Evolutionary conservation across 768 basidiomycete species (phyloP).

Genomic region (Psilocybe sp.): DNA sequence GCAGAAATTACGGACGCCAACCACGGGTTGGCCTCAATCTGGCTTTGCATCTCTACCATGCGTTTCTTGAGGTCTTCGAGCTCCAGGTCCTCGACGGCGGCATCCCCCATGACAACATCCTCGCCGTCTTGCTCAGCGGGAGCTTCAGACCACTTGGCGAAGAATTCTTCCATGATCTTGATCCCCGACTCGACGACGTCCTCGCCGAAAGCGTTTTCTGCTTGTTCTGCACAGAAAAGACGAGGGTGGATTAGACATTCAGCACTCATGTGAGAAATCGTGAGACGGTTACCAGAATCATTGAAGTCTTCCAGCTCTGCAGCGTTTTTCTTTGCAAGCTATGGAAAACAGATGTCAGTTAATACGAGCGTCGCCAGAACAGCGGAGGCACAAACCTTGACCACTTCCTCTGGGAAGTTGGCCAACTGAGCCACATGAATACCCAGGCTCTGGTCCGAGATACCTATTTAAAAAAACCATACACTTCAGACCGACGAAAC

Average conservation of each 20-base stretch:
- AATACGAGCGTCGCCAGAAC: not conserved
- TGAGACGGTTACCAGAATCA: slow-evolving; percentile 12
- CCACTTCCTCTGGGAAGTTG: slow-evolving; percentile 93
- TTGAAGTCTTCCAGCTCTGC: slow-evolving; percentile 23
- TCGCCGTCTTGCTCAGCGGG: slow-evolving; percentile 45
- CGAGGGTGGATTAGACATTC: too few relatives aligned
- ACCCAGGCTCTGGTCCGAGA: slow-evolving; percentile 97
- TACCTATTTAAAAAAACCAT: slow-evolving; percentile 17
- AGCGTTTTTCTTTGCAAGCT: slow-evolving; percentile 60
- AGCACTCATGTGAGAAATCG: too few relatives aligned
- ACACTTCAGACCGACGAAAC: not conserved
- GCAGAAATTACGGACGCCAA: slow-evolving; percentile 54
- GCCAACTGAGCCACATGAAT: slow-evolving; percentile 98
- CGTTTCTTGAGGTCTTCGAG: slow-evolving; percentile 55
- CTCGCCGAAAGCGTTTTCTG: slow-evolving; percentile 45
- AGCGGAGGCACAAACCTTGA: slow-evolving; percentile 46
- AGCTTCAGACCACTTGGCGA: slow-evolving; percentile 54
- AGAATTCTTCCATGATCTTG: slow-evolving; percentile 73
- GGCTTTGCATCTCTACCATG: slow-evolving; percentile 61
- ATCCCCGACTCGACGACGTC: slow-evolving; percentile 76
- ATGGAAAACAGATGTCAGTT: not conserved
- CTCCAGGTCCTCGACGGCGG: slow-evolving; percentile 36
- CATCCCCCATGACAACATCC: slow-evolving; percentile 44
- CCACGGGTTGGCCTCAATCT: slow-evolving; percentile 81
- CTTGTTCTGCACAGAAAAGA: too few relatives aligned